Evolutionary conservation across 805 yeast genomes (phyloP).

Genomic region (Saccharomyces jurei): DNA sequence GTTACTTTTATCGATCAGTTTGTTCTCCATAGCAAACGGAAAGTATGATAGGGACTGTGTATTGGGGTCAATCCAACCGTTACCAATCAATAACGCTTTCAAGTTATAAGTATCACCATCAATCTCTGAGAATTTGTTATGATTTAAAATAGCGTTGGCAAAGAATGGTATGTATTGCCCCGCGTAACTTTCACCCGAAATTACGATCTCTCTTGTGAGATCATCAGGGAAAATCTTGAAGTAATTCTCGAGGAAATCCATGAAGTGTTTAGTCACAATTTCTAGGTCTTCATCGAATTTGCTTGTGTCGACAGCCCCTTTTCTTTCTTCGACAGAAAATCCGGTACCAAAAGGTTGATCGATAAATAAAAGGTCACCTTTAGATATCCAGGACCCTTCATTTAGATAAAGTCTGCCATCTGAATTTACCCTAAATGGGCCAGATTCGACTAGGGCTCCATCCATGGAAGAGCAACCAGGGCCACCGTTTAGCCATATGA

Average conservation of each 20-base stretch:
- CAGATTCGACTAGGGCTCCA: conserved; percentile 88
- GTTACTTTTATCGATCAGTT: conserved; percentile 40
- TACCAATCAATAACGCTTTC: conserved; percentile 71
- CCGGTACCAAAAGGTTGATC: conserved; percentile 97
- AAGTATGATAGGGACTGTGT: conserved; percentile 73
- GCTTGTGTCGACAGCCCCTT: conserved; percentile 2
- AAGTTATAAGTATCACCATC: conserved; percentile 34
- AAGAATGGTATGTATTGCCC: conserved; percentile 94
- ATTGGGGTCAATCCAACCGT: conserved; percentile 91
- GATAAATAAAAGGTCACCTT: conserved; percentile 71
- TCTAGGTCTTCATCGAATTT: conserved; percentile 40
- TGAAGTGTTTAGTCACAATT: conserved; percentile 54
- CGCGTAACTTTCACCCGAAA: conserved; percentile 95
- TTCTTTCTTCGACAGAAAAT: conserved; percentile 42
- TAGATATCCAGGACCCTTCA: conserved; percentile 75
- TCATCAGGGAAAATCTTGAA: conserved; percentile 70
- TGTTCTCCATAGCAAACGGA: conserved; percentile 58
- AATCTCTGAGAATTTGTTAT: conserved; percentile 29
- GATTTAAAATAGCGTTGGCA: conserved; percentile 50
- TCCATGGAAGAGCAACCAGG: conserved; percentile 99
- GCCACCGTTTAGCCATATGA: conserved; percentile 94
- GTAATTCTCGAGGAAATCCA: conserved; percentile 58
- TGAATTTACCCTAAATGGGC: conserved; percentile 65
- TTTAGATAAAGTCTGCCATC: conserved; percentile 44
- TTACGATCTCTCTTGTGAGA: conserved; percentile 48